Evolutionary conservation across 1,139 yeast species (phyloP), one percentile per base, ranked within the genome.

Genomic region (Insectozyma bohioensis): DNA sequence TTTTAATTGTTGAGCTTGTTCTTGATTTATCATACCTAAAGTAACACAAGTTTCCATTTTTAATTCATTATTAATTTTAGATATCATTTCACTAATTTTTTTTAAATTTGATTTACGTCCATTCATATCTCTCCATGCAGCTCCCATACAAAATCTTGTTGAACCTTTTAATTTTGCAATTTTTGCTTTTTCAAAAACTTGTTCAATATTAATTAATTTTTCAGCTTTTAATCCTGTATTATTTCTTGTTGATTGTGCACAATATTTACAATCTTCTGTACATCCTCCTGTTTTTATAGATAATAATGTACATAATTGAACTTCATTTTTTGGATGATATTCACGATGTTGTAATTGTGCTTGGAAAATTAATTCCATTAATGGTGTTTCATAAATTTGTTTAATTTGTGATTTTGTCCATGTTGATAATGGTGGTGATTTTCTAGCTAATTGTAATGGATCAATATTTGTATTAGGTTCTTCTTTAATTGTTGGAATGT

Each of bases 81-180:
- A 54, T 15, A 84, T 81, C 92, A 84, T 83, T 35, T 76, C 73
- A 12, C 78, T 64, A 37, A 84, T 80, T 45, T 67, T 74, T 41
- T 70, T 75, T 42, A 84, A 54, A 0, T 84, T 87, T 15, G 79
- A 72, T 52, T 82, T 84, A 31, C 94, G 65, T 7, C 94, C 94
- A 29, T 67, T 64, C 94, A 85, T 84, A 42, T 83, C 92, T 52
- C 95, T 70, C 92, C 92, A 85, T 1, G 94, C 95, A 9, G 92
- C 87, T 27, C 94, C 95, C 81, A 84, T 78, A 52, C 95, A 84
- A 50, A 84, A 84, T 40, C 95, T 65, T 0, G 94, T 84, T 0
- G 84, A 75, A 0, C 92, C 92, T 43, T 82, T 82, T 5, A 51
- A 61, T 47, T 81, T 80, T 5, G 94, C 92, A 33, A 69, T 70